phyloP scores from a whole-genome alignment of 164 flowering plant species.

The Chloranthus sessilifolius region DNA sequence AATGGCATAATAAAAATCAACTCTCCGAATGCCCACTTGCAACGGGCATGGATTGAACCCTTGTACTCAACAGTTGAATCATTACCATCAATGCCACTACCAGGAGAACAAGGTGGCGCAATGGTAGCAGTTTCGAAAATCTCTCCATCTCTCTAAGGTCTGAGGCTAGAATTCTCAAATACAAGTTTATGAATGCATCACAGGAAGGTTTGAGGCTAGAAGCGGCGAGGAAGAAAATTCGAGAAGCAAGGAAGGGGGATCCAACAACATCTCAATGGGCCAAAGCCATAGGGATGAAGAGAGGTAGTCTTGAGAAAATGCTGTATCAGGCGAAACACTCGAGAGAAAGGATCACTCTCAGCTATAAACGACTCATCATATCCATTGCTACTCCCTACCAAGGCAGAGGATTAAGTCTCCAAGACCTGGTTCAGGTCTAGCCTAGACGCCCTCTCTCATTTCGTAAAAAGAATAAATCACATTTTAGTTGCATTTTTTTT shows the following conservation, averaged over 20 bases:
- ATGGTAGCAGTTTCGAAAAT: no score
- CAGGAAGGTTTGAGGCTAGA: conserved; percentile 55
- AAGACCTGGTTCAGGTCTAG: conserved; percentile 72
- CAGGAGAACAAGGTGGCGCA: no score
- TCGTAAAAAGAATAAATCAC: no score
- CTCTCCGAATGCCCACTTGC: no score
- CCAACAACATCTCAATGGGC: conserved; percentile 39
- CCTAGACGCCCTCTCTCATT: conserved; percentile 6
- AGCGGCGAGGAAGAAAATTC: conserved; percentile 20
- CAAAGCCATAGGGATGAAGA: conserved; percentile 30
- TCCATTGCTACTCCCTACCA: conserved; percentile 49
- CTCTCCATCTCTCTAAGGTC: no score
- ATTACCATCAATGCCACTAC: no score
- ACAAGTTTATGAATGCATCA: not conserved
- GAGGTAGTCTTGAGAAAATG: conserved; percentile 26
- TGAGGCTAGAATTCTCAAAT: no score
- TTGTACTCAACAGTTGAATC: no score
- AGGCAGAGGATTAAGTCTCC: conserved; percentile 52
- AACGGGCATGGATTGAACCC: no score
- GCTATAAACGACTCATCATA: conserved; percentile 44
- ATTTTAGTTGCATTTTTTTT: no score
- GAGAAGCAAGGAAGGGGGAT: conserved; percentile 1
- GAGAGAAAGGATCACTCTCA: conserved; percentile 30
- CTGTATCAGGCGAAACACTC: conserved; percentile 37
- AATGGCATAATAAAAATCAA: no score